Evolutionary conservation across 345 rosid genomes (phyloP).

Genomic region (Clausena lansium): DNA sequence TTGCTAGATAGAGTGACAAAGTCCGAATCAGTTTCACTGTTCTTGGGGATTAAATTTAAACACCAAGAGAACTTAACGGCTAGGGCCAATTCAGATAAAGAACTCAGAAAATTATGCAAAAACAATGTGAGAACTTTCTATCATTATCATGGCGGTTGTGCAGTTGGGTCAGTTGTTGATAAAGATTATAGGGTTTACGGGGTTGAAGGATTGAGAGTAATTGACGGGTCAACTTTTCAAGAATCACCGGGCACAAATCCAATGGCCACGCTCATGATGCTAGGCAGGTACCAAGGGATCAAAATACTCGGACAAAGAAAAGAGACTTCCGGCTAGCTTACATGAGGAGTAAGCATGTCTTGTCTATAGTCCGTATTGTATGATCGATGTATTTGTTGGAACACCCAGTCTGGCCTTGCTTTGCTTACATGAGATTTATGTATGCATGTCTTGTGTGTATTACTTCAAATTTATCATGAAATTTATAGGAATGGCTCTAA

Average conservation of each 20-base stretch:
- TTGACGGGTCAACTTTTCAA: slow-evolving; percentile 69
- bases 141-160: slow-evolving; percentile 71
- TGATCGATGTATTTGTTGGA: neutral
- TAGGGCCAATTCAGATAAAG: slow-evolving; percentile 19
- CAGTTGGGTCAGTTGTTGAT: slow-evolving; percentile 59
- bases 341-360: too few relatives aligned
- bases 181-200: slow-evolving; percentile 51
- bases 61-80: slow-evolving; percentile 28
- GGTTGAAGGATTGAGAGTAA: slow-evolving; percentile 50
- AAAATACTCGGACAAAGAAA: slow-evolving; percentile 44
- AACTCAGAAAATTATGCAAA: slow-evolving; percentile 50
- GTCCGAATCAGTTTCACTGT: slow-evolving; percentile 49
- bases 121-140: slow-evolving; percentile 61
- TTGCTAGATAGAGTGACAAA: slow-evolving; percentile 51
- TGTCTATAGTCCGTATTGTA: too few relatives aligned
- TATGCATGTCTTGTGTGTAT: neutral
- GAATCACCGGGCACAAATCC: slow-evolving; percentile 88
- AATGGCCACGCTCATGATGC: slow-evolving; percentile 70
- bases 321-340: neutral
- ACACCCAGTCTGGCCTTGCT: neutral
- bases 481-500: too few relatives aligned
- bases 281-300: slow-evolving; percentile 78
- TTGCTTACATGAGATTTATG: neutral
- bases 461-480: neutral
- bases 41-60: slow-evolving; percentile 31